Evolutionary conservation across 1,284 basidiomycete genomes (phyloP), one percentile per base, ranked within the genome.

Genomic region (Volvariella volvacea): DNA sequence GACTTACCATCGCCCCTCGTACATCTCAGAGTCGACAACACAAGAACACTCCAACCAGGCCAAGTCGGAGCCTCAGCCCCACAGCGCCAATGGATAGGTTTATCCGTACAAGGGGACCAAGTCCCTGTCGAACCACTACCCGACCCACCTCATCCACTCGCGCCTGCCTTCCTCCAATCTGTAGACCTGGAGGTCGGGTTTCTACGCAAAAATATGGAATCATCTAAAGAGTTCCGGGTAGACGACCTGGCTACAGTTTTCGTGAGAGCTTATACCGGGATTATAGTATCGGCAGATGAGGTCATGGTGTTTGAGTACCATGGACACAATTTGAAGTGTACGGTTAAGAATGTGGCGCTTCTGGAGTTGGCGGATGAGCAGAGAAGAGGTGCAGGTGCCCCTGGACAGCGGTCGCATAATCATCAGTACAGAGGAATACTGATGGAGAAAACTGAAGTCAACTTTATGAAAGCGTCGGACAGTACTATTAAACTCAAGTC

Each of bases 401-500:
- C 41, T 34, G 49, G 55, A 43, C 64, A 36, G 34, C 53, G 51
- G 45, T 48, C 48, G 8, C 22, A 56, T n/a, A 57, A 55, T 30
- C 54, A 57, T 22, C 59, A 64, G 20, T 61, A 70, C 45, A 76
- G 77, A 49, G 95, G 94, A 22, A 78, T 98, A 32, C 55, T 95
- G 33, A 94, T 96, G 77, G 83, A 88, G 49, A 87, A 88, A 63
- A 96, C 93, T 4, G 90, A 96, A 54, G 70, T 99, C 39, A 91
- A 83, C 16, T 83, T 97, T 65, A 70, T 91, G 63, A 95, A 96
- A 63, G 86, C 89, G 2, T 76, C 84, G 0, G 73, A 82, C 40
- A 90, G 85, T 53, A 63, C 73, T 15, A 89, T 99, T 62, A 94
- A 92, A 68, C 73, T 99, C 60, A 97, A 95, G 67, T 86, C 90